Evolutionary conservation across 352 stramenopile genomes (phyloP).

Genomic region (Pythium dissotocum): DNA sequence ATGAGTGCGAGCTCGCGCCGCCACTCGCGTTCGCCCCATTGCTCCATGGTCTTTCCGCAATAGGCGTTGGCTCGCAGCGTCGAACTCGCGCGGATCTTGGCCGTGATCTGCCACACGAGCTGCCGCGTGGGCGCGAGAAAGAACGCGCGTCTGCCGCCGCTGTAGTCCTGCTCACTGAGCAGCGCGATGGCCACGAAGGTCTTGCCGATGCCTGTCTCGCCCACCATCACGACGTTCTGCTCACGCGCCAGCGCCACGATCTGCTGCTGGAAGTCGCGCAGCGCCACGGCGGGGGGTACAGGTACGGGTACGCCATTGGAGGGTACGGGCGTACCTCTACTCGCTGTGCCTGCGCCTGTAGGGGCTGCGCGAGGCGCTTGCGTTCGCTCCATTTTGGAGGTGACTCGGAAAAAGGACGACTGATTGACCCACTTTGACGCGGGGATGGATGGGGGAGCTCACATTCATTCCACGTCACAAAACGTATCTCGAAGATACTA

Average conservation of each 20-base stretch:
- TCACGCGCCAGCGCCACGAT: slow-evolving; percentile 67
- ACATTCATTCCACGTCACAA: too few relatives aligned
- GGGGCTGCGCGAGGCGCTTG: too few relatives aligned
- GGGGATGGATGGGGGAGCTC: too few relatives aligned
- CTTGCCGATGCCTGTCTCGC: slow-evolving; percentile 83
- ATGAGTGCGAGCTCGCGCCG: slow-evolving; percentile 49
- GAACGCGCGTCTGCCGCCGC: slow-evolving; percentile 61
- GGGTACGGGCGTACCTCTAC: not conserved
- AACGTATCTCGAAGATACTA: not conserved
- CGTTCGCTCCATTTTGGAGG: too few relatives aligned
- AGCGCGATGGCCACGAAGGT: slow-evolving; percentile 82
- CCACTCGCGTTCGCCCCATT: slow-evolving; percentile 73
- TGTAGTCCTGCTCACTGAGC: slow-evolving; percentile 76
- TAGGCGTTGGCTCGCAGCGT: slow-evolving; percentile 60
- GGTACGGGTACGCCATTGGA: not conserved
- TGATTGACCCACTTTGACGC: too few relatives aligned
- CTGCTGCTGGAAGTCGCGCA: slow-evolving; percentile 73
- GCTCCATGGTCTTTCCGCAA: slow-evolving; percentile 47
- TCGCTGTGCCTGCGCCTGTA: not conserved
- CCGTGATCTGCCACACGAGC: slow-evolving; percentile 75
- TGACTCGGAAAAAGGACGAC: too few relatives aligned
- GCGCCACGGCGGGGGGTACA: slow-evolving; percentile 7
- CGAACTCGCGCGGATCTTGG: slow-evolving; percentile 67
- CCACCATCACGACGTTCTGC: slow-evolving; percentile 84
- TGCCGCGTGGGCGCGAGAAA: slow-evolving; percentile 84